Base-by-base conservation (phyloP, 192 early-diverging fungal genomes). In the Funneliformis mosseae region DNA sequence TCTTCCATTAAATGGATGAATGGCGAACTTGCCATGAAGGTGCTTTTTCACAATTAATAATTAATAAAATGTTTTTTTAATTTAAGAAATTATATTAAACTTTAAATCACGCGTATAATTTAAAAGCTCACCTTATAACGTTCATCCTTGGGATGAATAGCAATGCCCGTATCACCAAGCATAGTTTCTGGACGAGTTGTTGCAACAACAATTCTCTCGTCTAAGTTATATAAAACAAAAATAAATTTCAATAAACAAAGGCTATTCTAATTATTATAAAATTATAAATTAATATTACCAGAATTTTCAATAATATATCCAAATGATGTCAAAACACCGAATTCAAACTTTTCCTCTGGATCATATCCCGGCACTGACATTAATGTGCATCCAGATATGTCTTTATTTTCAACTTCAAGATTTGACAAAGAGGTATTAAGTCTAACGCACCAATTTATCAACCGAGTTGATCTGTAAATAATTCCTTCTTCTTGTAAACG, bases 111-210 rank as follows among this genome's bases (percentile, higher is more conserved):
- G 45, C 42, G 8, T 27, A 16, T 21, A 8, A 27, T 48, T n/a
- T 42, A 27, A 73, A n/a, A 27, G 14, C 28, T 38, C 71, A 90
- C 89, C 82, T 88, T 96, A 89, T 98, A 99, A 68, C 98, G 93
- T 76, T 88, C 84, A 84, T 99, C 98, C 27, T 92, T 82, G 33
- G 98, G 97, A 81, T 99, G 95, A 45, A 99, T 93, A 64, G 96
- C 97, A 85, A 99, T 90, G 18, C 96, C 98, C 8, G 97, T 94
- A 88, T 99, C 98, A 77, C 97, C 98, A 28, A 99, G 89, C 98
- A 99, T 99, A 69, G 98, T 99, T 88, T 99, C 98, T 74, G 98
- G 89, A 94, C 98, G 97, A 11, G 98, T 99, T 12, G 98, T 99
- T 10, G 98, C 98, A 64, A 99, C 96, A 81, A 96, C 85, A 76